Conservation (phyloP, 1,284 basidiomycete genomes). For the Ceratobasidium sp. region DNA sequence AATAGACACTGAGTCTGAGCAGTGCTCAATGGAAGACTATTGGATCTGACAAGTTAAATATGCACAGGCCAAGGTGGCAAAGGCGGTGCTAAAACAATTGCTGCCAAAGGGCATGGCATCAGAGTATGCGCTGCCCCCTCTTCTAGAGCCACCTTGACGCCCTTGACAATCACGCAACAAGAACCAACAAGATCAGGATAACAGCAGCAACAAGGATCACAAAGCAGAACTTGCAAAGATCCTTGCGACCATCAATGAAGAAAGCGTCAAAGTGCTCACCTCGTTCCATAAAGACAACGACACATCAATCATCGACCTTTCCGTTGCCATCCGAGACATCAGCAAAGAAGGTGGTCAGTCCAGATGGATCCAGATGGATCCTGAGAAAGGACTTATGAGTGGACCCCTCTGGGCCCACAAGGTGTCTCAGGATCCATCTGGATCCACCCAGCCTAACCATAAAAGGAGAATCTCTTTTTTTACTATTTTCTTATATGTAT, state of each 20-base stretch:
- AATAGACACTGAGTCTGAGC: slow-evolving; percentile 14
- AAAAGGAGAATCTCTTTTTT: too few species aligned
- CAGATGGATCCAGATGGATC: too few species aligned
- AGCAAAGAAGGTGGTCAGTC: too few species aligned
- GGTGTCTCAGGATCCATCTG: too few species aligned
- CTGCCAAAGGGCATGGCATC: too few species aligned
- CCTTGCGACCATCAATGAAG: background rate
- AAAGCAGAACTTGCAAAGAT: background rate
- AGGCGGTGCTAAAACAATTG: background rate
- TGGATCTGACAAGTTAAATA: background rate
- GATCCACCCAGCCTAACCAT: too few species aligned
- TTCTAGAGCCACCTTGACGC: background rate
- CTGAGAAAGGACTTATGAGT: too few species aligned
- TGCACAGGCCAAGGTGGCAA: background rate
- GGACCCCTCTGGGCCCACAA: too few species aligned
- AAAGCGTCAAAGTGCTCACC: background rate
- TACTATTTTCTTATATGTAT: too few species aligned
- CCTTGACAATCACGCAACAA: background rate
- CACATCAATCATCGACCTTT: slow-evolving; percentile 1
- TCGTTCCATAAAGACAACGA: slow-evolving; percentile 9
- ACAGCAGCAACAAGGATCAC: too few species aligned
- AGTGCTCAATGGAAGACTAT: slow-evolving; percentile 19
- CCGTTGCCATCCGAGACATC: slow-evolving; percentile 25
- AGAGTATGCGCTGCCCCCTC: slow-evolving; percentile 8
- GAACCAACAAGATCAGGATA: background rate